A percentile compares a stretch with the other conserved stretches of the same genome.
Evolutionary conservation across 495 filamentous ascomycete genomes (phyloP).

Genomic region (Immersiella caudata): DNA sequence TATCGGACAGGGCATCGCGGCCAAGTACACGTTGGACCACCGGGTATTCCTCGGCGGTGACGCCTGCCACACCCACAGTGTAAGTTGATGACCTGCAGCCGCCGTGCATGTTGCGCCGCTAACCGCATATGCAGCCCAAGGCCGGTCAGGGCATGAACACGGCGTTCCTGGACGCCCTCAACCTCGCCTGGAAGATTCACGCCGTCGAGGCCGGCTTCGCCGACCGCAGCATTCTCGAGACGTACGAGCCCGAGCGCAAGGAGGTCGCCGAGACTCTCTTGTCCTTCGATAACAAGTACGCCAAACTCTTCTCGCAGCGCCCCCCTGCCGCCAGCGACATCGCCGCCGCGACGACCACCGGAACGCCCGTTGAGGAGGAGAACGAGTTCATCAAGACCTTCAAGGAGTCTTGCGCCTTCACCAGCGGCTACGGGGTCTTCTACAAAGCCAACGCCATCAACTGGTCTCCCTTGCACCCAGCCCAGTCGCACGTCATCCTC

Average conservation of each 20-base stretch:
- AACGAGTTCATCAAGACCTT: constrained; percentile 76
- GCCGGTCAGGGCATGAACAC: constrained; percentile 88
- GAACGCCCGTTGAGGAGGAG: constrained; percentile 42
- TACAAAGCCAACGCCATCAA: constrained; percentile 67
- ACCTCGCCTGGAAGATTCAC: constrained; percentile 84
- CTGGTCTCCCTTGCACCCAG: constrained; percentile 67
- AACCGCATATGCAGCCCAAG: constrained; percentile 55
- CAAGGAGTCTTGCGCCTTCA: constrained; percentile 71
- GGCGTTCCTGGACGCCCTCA: constrained; percentile 78
- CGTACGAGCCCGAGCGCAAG: constrained; percentile 72
- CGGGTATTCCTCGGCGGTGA: constrained; percentile 80
- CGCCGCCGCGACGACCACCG: constrained; percentile 31
- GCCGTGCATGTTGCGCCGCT: neutral
- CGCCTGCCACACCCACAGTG: constrained; percentile 80
- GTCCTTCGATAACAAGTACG: constrained; percentile 73
- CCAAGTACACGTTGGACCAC: constrained; percentile 65
- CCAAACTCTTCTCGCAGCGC: constrained; percentile 65
- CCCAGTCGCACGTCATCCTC: constrained; percentile 68
- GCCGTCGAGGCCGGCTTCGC: constrained; percentile 67
- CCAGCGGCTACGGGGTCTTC: constrained; percentile 69
- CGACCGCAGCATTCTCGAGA: constrained; percentile 60
- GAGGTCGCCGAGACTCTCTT: constrained; percentile 71
- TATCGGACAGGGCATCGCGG: constrained; percentile 74
- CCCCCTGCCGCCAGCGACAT: constrained; percentile 57
- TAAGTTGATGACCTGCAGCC: constrained; percentile 34